These are phyloP conservation scores for Dothideomycetidae sp. DNA, from an alignment of 2,329 filamentous ascomycete species.

Conservation along the genomic window DNA sequence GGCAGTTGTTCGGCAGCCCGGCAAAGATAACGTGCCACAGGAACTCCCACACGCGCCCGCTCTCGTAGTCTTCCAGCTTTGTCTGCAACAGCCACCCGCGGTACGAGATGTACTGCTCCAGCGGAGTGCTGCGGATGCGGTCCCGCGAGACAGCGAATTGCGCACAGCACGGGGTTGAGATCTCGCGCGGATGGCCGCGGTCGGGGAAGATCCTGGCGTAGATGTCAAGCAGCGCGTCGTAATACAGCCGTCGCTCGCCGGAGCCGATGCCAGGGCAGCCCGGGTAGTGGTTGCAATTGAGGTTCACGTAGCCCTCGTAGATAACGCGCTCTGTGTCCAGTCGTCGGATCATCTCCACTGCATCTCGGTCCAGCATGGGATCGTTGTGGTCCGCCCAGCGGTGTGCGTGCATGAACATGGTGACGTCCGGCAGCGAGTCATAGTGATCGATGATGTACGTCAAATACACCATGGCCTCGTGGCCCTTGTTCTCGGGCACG, in stretches of 20 bases:
- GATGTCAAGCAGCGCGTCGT: not conserved
- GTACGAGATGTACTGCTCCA: slow-evolving; percentile 41
- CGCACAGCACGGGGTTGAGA: slow-evolving; percentile 29
- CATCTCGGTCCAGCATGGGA: slow-evolving; percentile 31
- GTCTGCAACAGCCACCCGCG: slow-evolving; percentile 49
- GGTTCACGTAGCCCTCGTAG: slow-evolving; percentile 39
- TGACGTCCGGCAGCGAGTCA: slow-evolving; percentile 42
- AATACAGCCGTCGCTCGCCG: slow-evolving; percentile 8
- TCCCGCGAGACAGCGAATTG: slow-evolving; percentile 49
- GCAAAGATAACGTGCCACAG: too few species aligned
- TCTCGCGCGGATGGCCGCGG: too few species aligned
- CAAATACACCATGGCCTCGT: slow-evolving; percentile 37
- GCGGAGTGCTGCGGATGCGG: slow-evolving; percentile 35
- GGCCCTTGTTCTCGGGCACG: slow-evolving; percentile 34
- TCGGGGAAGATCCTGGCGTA: slow-evolving; percentile 4
- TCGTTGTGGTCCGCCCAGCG: slow-evolving; percentile 46
- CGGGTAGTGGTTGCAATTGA: slow-evolving; percentile 33
- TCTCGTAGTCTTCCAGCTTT: too few species aligned
- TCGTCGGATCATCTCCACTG: slow-evolving; percentile 30
- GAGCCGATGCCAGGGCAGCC: slow-evolving; percentile 4
- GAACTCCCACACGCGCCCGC: too few species aligned
- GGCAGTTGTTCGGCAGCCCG: too few species aligned
- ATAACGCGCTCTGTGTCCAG: slow-evolving; percentile 33
- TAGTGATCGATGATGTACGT: slow-evolving; percentile 38
- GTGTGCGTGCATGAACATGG: slow-evolving; percentile 48